These are phyloP conservation scores for Actinomucor elegans DNA, from an alignment of 371 early-diverging fungal species.

Conservation along the genomic window DNA sequence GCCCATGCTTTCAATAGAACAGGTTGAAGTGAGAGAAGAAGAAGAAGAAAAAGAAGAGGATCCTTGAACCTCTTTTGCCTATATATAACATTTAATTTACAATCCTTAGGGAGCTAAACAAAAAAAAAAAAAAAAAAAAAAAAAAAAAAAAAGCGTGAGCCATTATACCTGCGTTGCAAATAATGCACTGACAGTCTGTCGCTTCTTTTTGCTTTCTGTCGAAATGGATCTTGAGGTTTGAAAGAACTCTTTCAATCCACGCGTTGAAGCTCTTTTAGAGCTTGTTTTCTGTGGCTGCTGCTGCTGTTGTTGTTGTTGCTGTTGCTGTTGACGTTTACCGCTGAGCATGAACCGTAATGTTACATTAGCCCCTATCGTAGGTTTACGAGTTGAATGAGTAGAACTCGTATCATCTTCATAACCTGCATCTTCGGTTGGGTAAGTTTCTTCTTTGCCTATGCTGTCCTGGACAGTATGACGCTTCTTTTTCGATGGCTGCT, in stretches of 20 bases:
- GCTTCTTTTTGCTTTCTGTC: conserved; percentile 3
- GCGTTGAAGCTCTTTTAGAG: not conserved
- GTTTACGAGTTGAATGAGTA: not conserved
- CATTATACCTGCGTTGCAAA: conserved; percentile 1
- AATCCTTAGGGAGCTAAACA: conserved; percentile 1
- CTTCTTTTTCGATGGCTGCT: conserved; percentile 15
- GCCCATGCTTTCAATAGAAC: not conserved
- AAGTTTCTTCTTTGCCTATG: not conserved
- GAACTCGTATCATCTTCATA: not conserved
- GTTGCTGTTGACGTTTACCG: not conserved
- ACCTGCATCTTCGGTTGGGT: not conserved
- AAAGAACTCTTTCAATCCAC: conserved; percentile 12
- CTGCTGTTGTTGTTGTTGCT: not conserved
- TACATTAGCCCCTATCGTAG: not conserved
- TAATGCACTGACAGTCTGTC: conserved; percentile 2
- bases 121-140: not conserved
- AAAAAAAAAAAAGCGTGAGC: not conserved
- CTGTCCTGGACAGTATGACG: not conserved
- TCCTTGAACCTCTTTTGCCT: no score
- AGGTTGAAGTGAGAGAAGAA: not conserved
- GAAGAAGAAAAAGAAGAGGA: conserved; percentile 4
- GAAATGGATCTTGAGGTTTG: not conserved
- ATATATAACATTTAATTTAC: not conserved
- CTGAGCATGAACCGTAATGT: not conserved
- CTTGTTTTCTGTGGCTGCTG: not conserved